These are phyloP conservation scores for Cladophialophora exuberans DNA, from an alignment of 2,329 filamentous ascomycete genomes.

Conservation along the genomic window DNA sequence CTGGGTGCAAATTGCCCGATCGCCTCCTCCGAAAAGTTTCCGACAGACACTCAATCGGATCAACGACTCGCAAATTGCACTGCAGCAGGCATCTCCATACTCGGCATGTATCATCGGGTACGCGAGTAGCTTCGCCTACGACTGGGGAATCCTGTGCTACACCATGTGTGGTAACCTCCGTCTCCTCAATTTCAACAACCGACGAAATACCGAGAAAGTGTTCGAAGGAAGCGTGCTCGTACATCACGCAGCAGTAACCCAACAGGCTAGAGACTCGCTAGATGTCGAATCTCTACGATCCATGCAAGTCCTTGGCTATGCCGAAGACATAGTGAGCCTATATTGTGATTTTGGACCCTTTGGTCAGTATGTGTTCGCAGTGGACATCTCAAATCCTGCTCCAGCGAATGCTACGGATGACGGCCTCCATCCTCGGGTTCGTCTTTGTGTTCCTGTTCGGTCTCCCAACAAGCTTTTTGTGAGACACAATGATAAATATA, in stretches of 20 bases:
- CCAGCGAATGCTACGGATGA: not conserved
- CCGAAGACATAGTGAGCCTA: slow-evolving; percentile 61
- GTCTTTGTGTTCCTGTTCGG: slow-evolving; percentile 48
- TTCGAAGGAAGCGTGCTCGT: slow-evolving; percentile 56
- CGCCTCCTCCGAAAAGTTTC: slow-evolving; percentile 45
- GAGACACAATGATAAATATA: slow-evolving; percentile 62
- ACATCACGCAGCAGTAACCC: not conserved
- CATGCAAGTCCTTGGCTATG: slow-evolving; percentile 59
- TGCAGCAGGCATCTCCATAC: slow-evolving; percentile 59
- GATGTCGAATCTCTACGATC: slow-evolving; percentile 36
- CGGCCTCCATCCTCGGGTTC: slow-evolving; percentile 38
- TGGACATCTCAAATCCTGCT: slow-evolving; percentile 44
- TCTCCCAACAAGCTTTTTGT: slow-evolving; percentile 66
- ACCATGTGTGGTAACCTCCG: slow-evolving; percentile 57
- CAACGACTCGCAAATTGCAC: slow-evolving; percentile 61
- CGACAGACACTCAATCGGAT: slow-evolving; percentile 63
- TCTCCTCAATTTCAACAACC: slow-evolving; percentile 61
- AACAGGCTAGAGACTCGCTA: slow-evolving; percentile 26
- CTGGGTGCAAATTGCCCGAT: slow-evolving; percentile 46
- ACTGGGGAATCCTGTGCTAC: slow-evolving; percentile 68
- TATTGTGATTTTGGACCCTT: slow-evolving; percentile 52
- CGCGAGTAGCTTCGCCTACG: slow-evolving; percentile 65
- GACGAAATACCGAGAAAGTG: slow-evolving; percentile 56
- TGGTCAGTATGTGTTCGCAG: slow-evolving; percentile 58
- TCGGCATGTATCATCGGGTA: slow-evolving; percentile 62